Conservation (phyloP, 1,284 basidiomycete species). For the Sporisorium scitamineum region DNA sequence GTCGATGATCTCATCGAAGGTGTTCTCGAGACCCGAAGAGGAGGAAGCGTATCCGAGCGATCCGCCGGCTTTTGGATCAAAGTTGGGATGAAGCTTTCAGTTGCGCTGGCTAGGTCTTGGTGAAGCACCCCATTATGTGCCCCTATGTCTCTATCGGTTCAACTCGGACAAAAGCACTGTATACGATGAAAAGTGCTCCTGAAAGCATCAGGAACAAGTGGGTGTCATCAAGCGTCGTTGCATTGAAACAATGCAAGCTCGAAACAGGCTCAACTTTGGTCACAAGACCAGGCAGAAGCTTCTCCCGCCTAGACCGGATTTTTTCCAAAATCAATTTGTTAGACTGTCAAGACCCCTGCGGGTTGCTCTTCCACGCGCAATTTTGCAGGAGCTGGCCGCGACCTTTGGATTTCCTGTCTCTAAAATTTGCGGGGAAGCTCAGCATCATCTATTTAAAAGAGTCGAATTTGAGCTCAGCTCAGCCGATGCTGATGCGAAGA, state of each 20-base stretch:
- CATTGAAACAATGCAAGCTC: neutral
- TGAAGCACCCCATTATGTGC: too few relatives aligned
- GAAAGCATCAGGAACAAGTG: too few relatives aligned
- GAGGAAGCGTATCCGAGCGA: neutral
- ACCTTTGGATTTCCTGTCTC: neutral
- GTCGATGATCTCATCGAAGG: neutral
- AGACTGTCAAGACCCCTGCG: too few relatives aligned
- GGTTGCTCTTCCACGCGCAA: conserved; percentile 6
- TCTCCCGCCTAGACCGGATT: too few relatives aligned
- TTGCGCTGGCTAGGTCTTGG: neutral
- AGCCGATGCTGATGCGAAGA: neutral
- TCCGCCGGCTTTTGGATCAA: neutral
- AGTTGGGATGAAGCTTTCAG: neutral
- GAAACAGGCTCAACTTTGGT: neutral
- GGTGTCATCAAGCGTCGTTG: neutral
- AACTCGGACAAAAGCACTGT: too few relatives aligned
- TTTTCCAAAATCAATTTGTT: too few relatives aligned
- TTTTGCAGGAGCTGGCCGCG: neutral
- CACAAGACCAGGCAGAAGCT: neutral
- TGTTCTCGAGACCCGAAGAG: neutral
- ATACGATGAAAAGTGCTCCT: too few relatives aligned
- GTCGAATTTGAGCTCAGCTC: neutral
- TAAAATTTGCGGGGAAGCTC: conserved; percentile 4
- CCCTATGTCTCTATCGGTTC: too few relatives aligned
- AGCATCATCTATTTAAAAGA: neutral